Evolutionary conservation across 352 stramenopile genomes (phyloP), one percentile per base, ranked within the genome.

Genomic region (Phytophthora pisi): DNA sequence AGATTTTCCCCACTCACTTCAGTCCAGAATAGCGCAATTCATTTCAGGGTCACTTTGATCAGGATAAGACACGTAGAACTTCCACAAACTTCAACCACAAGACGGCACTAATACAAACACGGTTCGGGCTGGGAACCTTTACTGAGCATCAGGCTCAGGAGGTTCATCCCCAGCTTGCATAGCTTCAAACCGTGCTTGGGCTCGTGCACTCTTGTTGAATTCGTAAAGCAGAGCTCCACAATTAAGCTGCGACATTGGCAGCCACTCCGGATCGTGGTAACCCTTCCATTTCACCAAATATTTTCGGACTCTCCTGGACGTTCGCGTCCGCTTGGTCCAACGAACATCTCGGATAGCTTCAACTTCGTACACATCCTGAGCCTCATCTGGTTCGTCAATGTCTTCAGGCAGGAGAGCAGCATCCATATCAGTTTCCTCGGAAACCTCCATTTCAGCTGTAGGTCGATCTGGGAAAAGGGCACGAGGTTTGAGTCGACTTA

Each of bases 211-310:
- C 10, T 26, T 18, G n/a, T 28, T 51, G 43, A 51, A 51, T 8
- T 51, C n/a, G 26, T 51, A 51, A 5, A 51, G 9, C n/a, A 51
- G 7, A 26, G 15, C 43, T 26, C 45, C 45, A 28, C 45, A 51
- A 15, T 15, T 51, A 16, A 30, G 1, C 24, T 30, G 45, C 0
- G 18, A 15, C 20, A 51, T 20, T 4, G 49, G 49, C 4, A 54
- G 24, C 26, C 49, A 54, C 10, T 54, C 49, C n/a, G 24, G 24
- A 2, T 54, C 49, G 7, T 11, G 5, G 18, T 54, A 54, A 10
- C 49, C 26, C 11, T 54, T 42, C 49, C 24, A 54, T 23, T 54
- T 54, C 23, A 42, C 26, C 49, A 40, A 3, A 23, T 54, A 54
- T 13, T 40, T 15, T 23, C 49, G 45, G 6, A 51, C 45, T 10